Percentiles rank a stretch among this genome's conserved stretches.
Conservation (phyloP, 2,329 filamentous ascomycete genomes). For the Leptodontidium sp. region DNA sequence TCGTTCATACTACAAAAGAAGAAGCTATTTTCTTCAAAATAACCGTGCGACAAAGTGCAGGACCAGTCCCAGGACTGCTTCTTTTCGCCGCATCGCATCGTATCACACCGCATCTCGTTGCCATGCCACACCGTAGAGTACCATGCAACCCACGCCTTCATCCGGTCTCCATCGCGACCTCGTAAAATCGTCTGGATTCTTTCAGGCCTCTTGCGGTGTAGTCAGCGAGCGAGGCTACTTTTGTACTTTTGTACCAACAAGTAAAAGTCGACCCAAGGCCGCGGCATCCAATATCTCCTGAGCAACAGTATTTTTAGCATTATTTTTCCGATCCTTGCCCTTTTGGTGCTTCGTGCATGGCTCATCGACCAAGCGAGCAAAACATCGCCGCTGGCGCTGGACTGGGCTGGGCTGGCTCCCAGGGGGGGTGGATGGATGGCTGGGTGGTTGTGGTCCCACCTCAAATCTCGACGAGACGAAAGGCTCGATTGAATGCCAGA, state of each 20-base stretch:
- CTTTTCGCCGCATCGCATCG: background rate
- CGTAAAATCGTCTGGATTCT: background rate
- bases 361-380: slow-evolving; percentile 8
- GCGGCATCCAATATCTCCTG: background rate
- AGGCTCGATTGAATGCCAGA: slow-evolving; percentile 5
- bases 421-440: background rate
- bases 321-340: slow-evolving; percentile 19
- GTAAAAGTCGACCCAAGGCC: background rate
- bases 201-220: background rate
- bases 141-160: background rate
- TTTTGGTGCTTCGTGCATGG: slow-evolving; percentile 6
- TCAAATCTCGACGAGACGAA: slow-evolving; percentile 20
- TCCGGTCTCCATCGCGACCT: slow-evolving; percentile 15
- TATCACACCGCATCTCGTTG: background rate
- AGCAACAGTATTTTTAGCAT: slow-evolving; percentile 26
- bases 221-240: background rate
- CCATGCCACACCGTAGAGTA: background rate
- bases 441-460: background rate
- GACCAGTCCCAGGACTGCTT: background rate
- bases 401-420: background rate
- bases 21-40: too few species aligned
- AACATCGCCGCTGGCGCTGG: slow-evolving; percentile 16
- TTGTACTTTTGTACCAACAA: background rate
- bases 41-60: background rate
- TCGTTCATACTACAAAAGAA: too few species aligned